Base-by-base conservation (phyloP, 202 grass and related monocot species). In the Bolboschoenoplectus hybrid region DNA sequence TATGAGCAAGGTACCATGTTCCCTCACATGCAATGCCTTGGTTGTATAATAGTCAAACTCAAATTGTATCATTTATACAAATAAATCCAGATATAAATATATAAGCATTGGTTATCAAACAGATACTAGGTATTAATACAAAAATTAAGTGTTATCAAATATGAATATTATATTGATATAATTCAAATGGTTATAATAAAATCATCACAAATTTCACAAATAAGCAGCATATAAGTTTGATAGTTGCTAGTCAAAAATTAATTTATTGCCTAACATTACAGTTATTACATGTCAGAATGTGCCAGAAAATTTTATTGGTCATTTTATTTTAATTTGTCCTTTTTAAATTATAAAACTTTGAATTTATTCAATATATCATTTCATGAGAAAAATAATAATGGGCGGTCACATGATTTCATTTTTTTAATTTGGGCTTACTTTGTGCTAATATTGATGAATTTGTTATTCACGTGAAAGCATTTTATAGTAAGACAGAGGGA, bases 1-100 rank as follows among this genome's bases (percentile, higher is more conserved):
- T 61, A 61, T 61, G 57, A 61, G 47, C 47, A 50, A 74, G 50
- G 26, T 11, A 76, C 47, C 72, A 76, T 76, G 47, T 36, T 7
- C 11, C n/a, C n/a, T 76, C 72, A 76, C 26, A 47, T 76, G 72
- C 72, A 53, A 7, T 0, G 72, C 26, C 45, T 74, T 19, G 9
- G 44, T 17, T 74, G 45, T 50, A 74, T 47, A 26, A 74, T 50
- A 50, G 70, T 50, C 70, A 74, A 74, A 50, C 8, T 10, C n/a
- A 49, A 74, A 50, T 2, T 50, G 69, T 50, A 73, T 43, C n/a
- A n/a, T 44, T 44, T 38, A 38, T 66, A 38, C 26, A 66, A 66
- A 66, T 38, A 66, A 35, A 64, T 64, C 43, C 43, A 44, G n/a
- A n/a, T n/a, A 44, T 44, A 44, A 44, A 44, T n/a, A n/a, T n/a